These are phyloP conservation scores for Penicillium palitans DNA, from an alignment of 2,329 filamentous ascomycete species.

Conservation along the genomic window DNA sequence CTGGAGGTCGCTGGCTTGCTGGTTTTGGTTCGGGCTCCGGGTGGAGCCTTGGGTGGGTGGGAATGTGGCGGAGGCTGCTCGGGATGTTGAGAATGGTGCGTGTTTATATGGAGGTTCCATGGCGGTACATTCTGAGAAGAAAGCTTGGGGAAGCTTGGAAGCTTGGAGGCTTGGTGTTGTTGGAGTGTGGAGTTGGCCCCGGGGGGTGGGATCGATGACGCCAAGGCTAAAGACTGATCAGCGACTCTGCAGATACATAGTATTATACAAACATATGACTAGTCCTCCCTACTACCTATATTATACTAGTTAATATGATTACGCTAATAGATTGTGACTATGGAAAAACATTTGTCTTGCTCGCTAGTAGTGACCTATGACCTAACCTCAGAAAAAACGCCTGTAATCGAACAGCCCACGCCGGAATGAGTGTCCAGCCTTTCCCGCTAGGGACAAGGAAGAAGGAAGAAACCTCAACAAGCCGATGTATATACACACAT, in stretches of 20 bases:
- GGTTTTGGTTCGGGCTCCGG: background rate
- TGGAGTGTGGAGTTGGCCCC: conserved; percentile 4
- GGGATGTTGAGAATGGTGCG: conserved; percentile 18
- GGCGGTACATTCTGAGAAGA: conserved; percentile 6
- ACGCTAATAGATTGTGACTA: background rate
- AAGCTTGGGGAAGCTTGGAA: background rate
- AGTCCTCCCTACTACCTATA: background rate
- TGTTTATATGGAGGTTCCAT: conserved; percentile 21
- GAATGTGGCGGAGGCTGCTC: conserved; percentile 22
- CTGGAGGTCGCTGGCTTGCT: background rate
- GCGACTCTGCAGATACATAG: background rate
- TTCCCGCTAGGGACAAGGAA: conserved; percentile 3
- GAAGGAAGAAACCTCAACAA: conserved; percentile 2
- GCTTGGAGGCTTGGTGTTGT: background rate
- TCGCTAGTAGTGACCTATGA: conserved; percentile 14
- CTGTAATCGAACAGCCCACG: conserved; percentile 15
- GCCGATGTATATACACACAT: conserved; percentile 2
- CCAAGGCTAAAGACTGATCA: conserved; percentile 1
- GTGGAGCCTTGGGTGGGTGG: conserved; percentile 8
- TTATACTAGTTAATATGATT: background rate
- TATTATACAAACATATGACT: too few species aligned
- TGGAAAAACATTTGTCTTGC: conserved; percentile 10
- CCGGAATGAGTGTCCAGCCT: conserved; percentile 5
- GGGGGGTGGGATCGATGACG: conserved; percentile 6
- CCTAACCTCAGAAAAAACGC: conserved; percentile 21